Conservation (phyloP, 2,329 filamentous ascomycete species). For the Hypomyces perniciosus region DNA sequence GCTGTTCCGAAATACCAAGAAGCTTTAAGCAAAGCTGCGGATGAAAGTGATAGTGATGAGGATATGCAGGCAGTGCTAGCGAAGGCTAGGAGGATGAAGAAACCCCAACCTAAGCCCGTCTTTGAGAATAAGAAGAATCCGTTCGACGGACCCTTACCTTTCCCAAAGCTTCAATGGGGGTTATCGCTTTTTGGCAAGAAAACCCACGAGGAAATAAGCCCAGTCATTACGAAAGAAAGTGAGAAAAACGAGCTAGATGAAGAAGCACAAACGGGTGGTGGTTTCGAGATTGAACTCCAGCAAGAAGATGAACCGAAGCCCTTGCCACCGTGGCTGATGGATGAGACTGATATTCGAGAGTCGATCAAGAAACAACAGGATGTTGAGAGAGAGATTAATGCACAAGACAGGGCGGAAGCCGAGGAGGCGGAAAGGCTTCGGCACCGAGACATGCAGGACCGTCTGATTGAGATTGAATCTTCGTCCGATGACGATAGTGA, state of each 20-base stretch:
- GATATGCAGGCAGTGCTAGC: constrained; percentile 73
- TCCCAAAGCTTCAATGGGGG: constrained; percentile 75
- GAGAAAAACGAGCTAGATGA: constrained; percentile 23
- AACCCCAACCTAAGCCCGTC: constrained; percentile 32
- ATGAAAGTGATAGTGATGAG: constrained; percentile 67
- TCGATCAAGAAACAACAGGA: constrained; percentile 53
- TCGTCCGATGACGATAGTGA: constrained; percentile 54
- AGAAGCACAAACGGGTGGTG: constrained; percentile 53
- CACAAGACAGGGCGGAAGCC: constrained; percentile 54
- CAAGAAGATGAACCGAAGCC: constrained; percentile 46
- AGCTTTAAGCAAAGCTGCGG: constrained; percentile 1
- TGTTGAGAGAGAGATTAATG: constrained; percentile 55
- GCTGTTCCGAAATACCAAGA: constrained; percentile 41
- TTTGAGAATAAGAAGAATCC: constrained; percentile 53
- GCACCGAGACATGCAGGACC: constrained; percentile 37
- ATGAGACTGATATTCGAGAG: constrained; percentile 60
- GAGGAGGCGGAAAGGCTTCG: constrained; percentile 49
- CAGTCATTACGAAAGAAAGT: constrained; percentile 16
- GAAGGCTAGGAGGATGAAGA: constrained; percentile 59
- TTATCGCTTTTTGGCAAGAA: constrained; percentile 50
- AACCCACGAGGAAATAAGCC: constrained; percentile 18
- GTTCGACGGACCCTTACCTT: constrained; percentile 78
- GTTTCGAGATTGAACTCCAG: constrained; percentile 52
- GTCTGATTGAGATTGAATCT: constrained; percentile 57
- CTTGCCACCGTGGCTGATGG: constrained; percentile 69